Evolutionary conservation across 163 green algal species (phyloP), one percentile per base, ranked within the genome.

Genomic region (Chlorella variabilis): DNA sequence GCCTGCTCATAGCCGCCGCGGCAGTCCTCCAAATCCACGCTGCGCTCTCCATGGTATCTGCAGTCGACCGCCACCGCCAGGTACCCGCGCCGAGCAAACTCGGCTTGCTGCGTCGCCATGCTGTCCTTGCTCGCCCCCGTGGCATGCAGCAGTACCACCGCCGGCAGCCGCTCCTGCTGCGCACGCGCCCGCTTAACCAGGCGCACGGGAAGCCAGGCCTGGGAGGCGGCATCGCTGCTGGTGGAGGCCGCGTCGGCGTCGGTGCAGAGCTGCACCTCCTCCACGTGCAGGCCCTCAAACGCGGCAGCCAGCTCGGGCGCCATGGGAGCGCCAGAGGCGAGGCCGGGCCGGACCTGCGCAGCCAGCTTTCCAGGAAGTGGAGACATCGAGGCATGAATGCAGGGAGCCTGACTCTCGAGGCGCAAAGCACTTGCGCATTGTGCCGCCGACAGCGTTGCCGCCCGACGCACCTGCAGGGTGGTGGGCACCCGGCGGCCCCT

Each of bases 41-140:
- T 48, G 11, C 87, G 77, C 17, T 54, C 66, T 11, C 89, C 89
- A 65, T 91, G 89, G 59, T 90, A 92, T 25, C 89, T 78, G 71
- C 66, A 85, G 83, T 93, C 89, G 1, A 92, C 77, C 25, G 82
- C 71, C 0, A 77, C 86, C 9, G 83, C 84, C n/a, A 91, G 34
- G 75, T 87, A 91, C 31, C 89, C 89, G 1, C 51, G 56, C 15
- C 45, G 1, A 4, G 87, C 87, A 42, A 85, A 87, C 29, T 63
- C 38, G 41, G 81, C 80, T 48, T 84, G 71, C 62, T 78, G 68
- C 20, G 20, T 27, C 21, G 78, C 63, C 49, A 87, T 31, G 29
- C 31, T 71, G 33, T 86, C 74, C 82, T 78, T 86, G 71, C 67
- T 78, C 18, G 21, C 36, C 23, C 80, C 77, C 21, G 86, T 90